phyloP scores from a whole-genome alignment of 192 early-diverging fungal species.

The Entophlyctis helioformis region DNA sequence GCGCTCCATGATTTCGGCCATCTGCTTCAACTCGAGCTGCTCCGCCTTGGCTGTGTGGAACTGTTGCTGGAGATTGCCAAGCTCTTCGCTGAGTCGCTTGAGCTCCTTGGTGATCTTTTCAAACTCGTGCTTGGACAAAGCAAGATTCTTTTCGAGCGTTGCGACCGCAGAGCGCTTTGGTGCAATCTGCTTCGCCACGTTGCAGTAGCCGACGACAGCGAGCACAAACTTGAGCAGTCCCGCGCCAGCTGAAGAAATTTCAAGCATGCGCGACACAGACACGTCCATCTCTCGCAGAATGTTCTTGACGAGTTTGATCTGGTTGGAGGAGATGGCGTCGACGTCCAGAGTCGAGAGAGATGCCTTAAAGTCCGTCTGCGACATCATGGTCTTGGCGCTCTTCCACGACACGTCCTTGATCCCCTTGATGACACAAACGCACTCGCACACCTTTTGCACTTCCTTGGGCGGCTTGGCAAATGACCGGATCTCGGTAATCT shows the following conservation, averaged over 20 bases:
- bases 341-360: conserved; percentile 38
- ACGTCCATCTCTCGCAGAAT: conserved; percentile 52
- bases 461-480: conserved; percentile 54
- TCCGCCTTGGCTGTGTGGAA: conserved; percentile 49
- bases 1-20: conserved; percentile 54
- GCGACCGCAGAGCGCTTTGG: conserved; percentile 48
- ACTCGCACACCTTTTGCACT: conserved; percentile 54
- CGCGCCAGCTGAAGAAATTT: conserved; percentile 47
- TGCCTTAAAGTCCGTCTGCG: conserved; percentile 44
- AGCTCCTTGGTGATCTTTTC: conserved; percentile 46
- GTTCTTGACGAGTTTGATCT: conserved; percentile 42
- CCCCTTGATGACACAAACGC: conserved; percentile 49
- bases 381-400: conserved; percentile 53
- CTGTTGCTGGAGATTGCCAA: conserved; percentile 32
- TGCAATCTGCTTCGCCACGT: conserved; percentile 43
- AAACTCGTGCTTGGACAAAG: conserved; percentile 45
- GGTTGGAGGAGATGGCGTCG: conserved; percentile 34
- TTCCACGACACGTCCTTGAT: conserved; percentile 58
- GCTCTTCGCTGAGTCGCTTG: conserved; percentile 36
- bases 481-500: conserved; percentile 49
- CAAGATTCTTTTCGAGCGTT: conserved; percentile 40
- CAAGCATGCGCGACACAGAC: conserved; percentile 36
- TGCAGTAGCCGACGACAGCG: conserved; percentile 50
- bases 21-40: conserved; percentile 46
- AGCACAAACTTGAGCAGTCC: conserved; percentile 46